Percentiles rank a stretch among this genome's conserved stretches.
Evolutionary conservation across 148 eudicot genomes (phyloP).

Genomic region (Selenicereus undatus): DNA sequence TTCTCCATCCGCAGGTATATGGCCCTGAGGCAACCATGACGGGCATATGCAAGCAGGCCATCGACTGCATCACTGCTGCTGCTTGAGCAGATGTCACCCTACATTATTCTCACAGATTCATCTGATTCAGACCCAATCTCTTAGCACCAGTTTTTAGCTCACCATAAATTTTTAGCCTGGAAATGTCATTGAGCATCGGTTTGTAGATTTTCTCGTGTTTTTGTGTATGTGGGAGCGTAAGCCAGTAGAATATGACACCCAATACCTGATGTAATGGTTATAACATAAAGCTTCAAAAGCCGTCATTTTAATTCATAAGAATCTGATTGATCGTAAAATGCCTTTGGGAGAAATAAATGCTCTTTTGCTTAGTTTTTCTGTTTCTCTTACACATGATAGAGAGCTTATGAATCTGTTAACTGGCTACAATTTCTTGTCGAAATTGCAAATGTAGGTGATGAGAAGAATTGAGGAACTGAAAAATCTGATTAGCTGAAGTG

Average conservation of each 20-base stretch:
- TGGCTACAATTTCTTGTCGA: too few relatives aligned
- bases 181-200: not conserved
- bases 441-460: too few relatives aligned
- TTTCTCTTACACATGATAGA: too few relatives aligned
- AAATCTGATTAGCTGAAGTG: too few relatives aligned
- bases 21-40: conserved; percentile 99
- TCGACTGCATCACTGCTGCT: conserved; percentile 74
- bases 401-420: too few relatives aligned
- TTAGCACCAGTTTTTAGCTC: not conserved
- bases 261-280: not conserved
- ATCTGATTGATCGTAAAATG: not conserved
- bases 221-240: not conserved
- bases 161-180: not conserved
- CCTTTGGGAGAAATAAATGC: not conserved
- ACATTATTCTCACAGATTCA: not conserved
- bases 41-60: conserved; percentile 97
- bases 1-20: conserved; percentile 46
- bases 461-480: too few relatives aligned
- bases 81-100: conserved; percentile 35
- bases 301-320: not conserved
- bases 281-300: not conserved
- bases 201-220: conserved; percentile 6
- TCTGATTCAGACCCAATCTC: not conserved
- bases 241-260: not conserved
- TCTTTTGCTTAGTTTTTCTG: too few relatives aligned